A percentile compares a stretch with the other conserved stretches of the same genome.
phyloP scores from a whole-genome alignment of 306 rosid genomes.

The Dryas alaskensis region DNA sequence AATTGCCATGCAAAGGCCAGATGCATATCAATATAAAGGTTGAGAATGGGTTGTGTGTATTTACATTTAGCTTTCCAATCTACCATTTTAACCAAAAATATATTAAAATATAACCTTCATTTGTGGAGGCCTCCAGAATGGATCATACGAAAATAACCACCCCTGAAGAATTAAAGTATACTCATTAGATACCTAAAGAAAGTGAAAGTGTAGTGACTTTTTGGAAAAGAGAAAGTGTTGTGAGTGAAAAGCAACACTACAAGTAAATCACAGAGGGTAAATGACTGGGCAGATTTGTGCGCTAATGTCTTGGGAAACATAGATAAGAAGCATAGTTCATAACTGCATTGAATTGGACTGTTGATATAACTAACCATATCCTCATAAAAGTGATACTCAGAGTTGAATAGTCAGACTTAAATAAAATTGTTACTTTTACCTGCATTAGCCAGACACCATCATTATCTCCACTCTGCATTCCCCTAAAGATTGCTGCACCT shows the following conservation, averaged over 20 bases:
- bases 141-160: slow-evolving; percentile 88
- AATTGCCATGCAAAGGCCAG: background rate
- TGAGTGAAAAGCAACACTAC: background rate
- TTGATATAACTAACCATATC: background rate
- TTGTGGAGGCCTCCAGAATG: slow-evolving; percentile 94
- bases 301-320: background rate
- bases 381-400: background rate
- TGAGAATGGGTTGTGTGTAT: background rate
- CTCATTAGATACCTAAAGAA: slow-evolving; percentile 8
- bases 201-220: background rate
- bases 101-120: slow-evolving; percentile 57
- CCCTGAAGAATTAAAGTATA: slow-evolving; percentile 45
- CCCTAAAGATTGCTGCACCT: slow-evolving; percentile 73
- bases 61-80: background rate
- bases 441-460: slow-evolving; percentile 94
- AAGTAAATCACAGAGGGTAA: background rate
- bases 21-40: too few relatives aligned
- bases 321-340: background rate
- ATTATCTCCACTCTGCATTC: slow-evolving; percentile 78
- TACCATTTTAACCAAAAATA: background rate
- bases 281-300: slow-evolving; percentile 1
- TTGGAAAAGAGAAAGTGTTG: background rate
- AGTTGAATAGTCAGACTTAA: slow-evolving; percentile 2
- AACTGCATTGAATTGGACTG: background rate
- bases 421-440: slow-evolving; percentile 35